phyloP scores from a whole-genome alignment of 139 green algal species.

The Desmodesmus armatus region DNA sequence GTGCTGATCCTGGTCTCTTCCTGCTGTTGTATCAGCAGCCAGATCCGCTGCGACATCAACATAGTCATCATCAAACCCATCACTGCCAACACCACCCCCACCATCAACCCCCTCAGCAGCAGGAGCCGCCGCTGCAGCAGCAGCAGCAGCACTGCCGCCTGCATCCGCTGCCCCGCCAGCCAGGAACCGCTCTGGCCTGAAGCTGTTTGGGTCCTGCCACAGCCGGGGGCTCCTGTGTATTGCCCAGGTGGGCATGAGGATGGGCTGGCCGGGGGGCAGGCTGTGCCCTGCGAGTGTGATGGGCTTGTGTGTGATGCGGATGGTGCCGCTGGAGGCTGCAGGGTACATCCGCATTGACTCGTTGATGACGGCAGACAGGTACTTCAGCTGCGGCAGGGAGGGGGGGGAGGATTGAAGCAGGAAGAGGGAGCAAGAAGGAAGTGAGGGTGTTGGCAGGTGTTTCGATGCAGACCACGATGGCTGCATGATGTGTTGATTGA shows the following conservation, averaged over 20 bases:
- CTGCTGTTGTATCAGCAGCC: background rate
- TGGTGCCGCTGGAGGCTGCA: conserved; percentile 28
- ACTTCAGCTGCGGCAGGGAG: conserved; percentile 29
- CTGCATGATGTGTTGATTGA: no score
- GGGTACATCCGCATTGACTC: conserved; percentile 61
- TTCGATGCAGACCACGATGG: no score
- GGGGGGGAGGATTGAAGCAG: no score
- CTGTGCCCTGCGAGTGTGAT: conserved; percentile 16
- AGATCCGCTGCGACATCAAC: conserved; percentile 15
- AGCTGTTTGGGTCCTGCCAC: conserved; percentile 44
- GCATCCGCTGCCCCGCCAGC: background rate
- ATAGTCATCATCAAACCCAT: conserved; percentile 17
- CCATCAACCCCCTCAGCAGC: background rate
- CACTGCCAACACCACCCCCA: background rate
- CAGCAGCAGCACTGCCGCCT: background rate
- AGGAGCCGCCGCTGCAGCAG: conserved; percentile 1
- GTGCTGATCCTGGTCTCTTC: conserved; percentile 1
- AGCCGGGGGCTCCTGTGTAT: conserved; percentile 40
- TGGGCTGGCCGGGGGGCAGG: conserved; percentile 17
- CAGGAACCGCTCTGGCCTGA: conserved; percentile 52
- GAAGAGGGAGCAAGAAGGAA: background rate
- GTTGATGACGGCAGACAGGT: conserved; percentile 46
- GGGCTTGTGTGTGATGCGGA: conserved; percentile 25
- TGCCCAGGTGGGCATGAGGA: conserved; percentile 41
- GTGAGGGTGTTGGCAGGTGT: background rate